These are phyloP conservation scores for Aeschynomene evenia DNA, from an alignment of 306 rosid species.

Conservation along the genomic window DNA sequence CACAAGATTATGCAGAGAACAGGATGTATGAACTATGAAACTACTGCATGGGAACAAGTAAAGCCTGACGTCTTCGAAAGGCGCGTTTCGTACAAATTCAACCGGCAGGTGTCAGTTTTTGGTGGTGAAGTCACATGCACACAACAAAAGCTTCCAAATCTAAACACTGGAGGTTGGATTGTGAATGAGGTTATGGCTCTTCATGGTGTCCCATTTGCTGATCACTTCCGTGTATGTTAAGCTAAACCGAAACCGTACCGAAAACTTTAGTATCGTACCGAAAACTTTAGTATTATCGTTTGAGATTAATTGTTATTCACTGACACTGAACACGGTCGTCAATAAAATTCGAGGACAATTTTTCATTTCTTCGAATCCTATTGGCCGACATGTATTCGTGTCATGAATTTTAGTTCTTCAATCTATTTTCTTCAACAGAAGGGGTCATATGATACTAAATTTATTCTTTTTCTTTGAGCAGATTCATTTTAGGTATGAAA, in stretches of 20 bases:
- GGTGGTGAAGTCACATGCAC: slow-evolving; percentile 70
- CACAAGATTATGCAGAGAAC: slow-evolving; percentile 62
- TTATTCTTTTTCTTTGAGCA: slow-evolving; percentile 34
- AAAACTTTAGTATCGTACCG: too few relatives aligned
- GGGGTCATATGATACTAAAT: background rate
- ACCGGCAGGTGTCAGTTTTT: slow-evolving; percentile 49
- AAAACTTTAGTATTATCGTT: too few relatives aligned
- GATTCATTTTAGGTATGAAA: slow-evolving; percentile 65
- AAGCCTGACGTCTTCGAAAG: slow-evolving; percentile 49
- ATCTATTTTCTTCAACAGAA: slow-evolving; percentile 1
- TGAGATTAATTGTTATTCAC: too few relatives aligned
- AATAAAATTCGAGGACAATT: too few relatives aligned
- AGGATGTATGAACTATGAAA: slow-evolving; percentile 58
- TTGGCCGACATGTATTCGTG: too few relatives aligned
- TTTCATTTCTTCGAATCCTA: too few relatives aligned
- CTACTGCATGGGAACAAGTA: slow-evolving; percentile 61
- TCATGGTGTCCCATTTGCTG: slow-evolving; percentile 63
- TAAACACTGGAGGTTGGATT: slow-evolving; percentile 55
- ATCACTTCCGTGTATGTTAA: slow-evolving; percentile 58
- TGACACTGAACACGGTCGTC: too few relatives aligned
- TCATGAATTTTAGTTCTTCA: background rate
- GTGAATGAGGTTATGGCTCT: slow-evolving; percentile 69
- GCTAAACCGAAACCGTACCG: slow-evolving; percentile 25
- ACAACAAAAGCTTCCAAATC: slow-evolving; percentile 50
- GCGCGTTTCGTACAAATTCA: slow-evolving; percentile 57